Evolutionary conservation across 768 basidiomycete genomes (phyloP), one percentile per base, ranked within the genome.

Genomic region (Leucosporidium scottii): DNA sequence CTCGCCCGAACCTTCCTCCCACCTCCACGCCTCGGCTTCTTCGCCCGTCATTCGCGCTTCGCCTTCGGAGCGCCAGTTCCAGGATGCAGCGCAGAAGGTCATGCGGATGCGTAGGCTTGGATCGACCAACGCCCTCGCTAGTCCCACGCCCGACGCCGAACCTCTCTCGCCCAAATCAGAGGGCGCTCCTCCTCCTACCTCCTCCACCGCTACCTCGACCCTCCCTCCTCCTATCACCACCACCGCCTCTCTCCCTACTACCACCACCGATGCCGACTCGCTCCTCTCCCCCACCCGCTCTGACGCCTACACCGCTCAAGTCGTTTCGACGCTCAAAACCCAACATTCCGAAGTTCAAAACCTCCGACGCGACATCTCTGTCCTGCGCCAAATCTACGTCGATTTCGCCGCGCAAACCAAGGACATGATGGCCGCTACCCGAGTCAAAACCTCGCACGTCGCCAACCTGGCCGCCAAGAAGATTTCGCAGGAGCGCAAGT

Each of bases 341-440:
- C 93, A 98, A 76, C 92, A 93, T 75, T 91, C 94, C 78, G 93
- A 96, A 75, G 88, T 98, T 20, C 92, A 93, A 77, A 90, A 90
- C 75, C 82, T 99, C 25, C 88, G 96, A 18, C 86, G 93, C 1
- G 96, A 98, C 76, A 82, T 99, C 10, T 93, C 90, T 0, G 84
- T 90, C 74, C 91, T 96, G 86, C 85, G 93, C 5, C 94, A 98
- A 79, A 81, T 96, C 31, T 97, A 99, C 78, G 87, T 87, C 36
- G 91, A 94, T 73, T 98, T 97, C 77, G 87, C 92, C 83, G 86
- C 86, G 74, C 85, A 88, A 77, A 96, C 94, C 23, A 93, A 94
- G 79, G 87, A 88, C 18, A 87, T 90, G 7, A 83, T 97, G 51
- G 83, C 83, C 20, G 82, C 85, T 31, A 81, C 97, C 30, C 87